A percentile compares a stretch with the other conserved stretches of the same genome.
phyloP scores from a whole-genome alignment of 2,329 filamentous ascomycete genomes.

The Neospermospora avenae region DNA sequence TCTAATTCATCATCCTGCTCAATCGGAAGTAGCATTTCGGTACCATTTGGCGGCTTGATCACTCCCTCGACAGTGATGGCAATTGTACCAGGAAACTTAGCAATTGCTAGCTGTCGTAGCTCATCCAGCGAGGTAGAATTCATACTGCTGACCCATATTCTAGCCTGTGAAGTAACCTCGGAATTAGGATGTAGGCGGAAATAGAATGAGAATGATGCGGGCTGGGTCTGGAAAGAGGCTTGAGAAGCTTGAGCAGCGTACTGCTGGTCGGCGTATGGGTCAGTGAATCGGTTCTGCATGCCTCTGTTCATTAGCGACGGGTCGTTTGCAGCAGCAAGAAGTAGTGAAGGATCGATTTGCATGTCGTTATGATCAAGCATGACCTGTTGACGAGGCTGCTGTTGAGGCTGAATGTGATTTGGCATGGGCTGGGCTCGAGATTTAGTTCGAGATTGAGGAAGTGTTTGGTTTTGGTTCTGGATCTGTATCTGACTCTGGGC shows the following conservation, averaged over 20 bases:
- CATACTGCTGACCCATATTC: slow-evolving; percentile 66
- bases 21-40: slow-evolving; percentile 62
- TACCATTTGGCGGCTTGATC: slow-evolving; percentile 50
- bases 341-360: slow-evolving; percentile 61
- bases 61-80: slow-evolving; percentile 64
- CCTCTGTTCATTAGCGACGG: slow-evolving; percentile 35
- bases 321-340: slow-evolving; percentile 48
- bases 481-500: slow-evolving; percentile 35
- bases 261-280: slow-evolving; percentile 33
- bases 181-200: slow-evolving; percentile 68
- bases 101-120: slow-evolving; percentile 57
- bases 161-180: slow-evolving; percentile 46
- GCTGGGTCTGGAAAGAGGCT: slow-evolving; percentile 34
- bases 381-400: slow-evolving; percentile 26
- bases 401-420: slow-evolving; percentile 21
- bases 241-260: slow-evolving; percentile 41
- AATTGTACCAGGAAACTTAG: slow-evolving; percentile 57
- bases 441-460: slow-evolving; percentile 13
- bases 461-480: slow-evolving; percentile 26
- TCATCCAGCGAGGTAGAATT: slow-evolving; percentile 53
- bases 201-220: slow-evolving; percentile 55
- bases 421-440: slow-evolving; percentile 11
- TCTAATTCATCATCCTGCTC: slow-evolving; percentile 69
- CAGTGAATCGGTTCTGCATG: slow-evolving; percentile 33
- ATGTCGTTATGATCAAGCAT: slow-evolving; percentile 46